Evolutionary conservation across 192 early-diverging fungal species (phyloP).

Genomic region (Geranomyces variabilis): DNA sequence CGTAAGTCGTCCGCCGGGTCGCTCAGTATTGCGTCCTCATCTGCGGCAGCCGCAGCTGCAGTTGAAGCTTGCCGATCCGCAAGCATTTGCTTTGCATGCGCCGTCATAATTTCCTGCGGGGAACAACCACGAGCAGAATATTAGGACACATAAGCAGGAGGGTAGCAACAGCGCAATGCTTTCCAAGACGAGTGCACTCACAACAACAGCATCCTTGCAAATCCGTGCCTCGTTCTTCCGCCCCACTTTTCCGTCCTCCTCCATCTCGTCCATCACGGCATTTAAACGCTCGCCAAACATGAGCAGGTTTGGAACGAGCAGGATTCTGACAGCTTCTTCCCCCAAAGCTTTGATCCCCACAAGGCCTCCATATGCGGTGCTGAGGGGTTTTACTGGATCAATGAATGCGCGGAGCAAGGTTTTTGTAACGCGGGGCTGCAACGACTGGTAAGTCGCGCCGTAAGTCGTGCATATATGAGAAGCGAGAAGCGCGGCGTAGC

Average conservation of each 20-base stretch:
- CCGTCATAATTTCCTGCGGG: conserved; percentile 1
- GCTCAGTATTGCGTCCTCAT: not conserved
- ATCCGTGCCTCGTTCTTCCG: not conserved
- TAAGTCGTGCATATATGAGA: conserved; percentile 76
- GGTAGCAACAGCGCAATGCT: too few relatives aligned
- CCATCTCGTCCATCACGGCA: conserved; percentile 21
- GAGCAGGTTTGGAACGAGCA: conserved; percentile 54
- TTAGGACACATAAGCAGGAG: not conserved
- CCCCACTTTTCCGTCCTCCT: not conserved
- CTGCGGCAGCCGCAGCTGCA: not conserved
- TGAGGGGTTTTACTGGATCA: conserved; percentile 79
- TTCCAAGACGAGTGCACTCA: not conserved
- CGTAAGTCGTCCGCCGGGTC: conserved; percentile 5
- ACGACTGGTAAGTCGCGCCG: conserved; percentile 78
- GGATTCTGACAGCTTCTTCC: conserved; percentile 70
- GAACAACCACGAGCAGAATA: not conserved
- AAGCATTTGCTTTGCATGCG: not conserved
- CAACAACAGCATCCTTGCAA: not conserved
- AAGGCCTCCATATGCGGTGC: conserved; percentile 90
- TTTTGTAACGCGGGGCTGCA: conserved; percentile 87
- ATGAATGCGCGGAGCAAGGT: conserved; percentile 89
- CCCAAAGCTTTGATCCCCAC: conserved; percentile 78
- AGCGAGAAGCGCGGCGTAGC: conserved; percentile 73
- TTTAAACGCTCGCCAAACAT: conserved; percentile 33
- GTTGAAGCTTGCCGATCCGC: conserved; percentile 7